These are phyloP conservation scores for Neofusicoccum umdonicola DNA, from an alignment of 2,329 filamentous ascomycete species.

Conservation along the genomic window DNA sequence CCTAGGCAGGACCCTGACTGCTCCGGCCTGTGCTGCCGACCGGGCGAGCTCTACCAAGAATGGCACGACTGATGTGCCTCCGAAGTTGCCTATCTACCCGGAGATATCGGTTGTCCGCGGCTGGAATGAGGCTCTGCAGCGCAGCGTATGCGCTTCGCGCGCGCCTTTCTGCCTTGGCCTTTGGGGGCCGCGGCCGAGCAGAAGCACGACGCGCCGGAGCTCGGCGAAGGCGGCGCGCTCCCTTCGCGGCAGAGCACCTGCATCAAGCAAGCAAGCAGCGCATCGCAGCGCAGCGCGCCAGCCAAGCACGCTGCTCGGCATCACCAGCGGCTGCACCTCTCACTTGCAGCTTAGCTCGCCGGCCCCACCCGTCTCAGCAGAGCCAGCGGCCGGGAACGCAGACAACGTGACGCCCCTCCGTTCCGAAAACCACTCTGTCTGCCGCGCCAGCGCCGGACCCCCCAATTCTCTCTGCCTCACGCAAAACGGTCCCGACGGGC, in stretches of 20 bases:
- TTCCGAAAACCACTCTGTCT: neutral
- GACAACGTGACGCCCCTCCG: neutral
- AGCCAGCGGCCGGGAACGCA: neutral
- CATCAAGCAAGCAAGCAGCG: neutral
- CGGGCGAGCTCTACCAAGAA: neutral
- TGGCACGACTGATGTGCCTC: neutral
- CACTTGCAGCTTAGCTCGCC: neutral
- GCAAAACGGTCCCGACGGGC: neutral
- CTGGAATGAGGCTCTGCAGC: neutral
- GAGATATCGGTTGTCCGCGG: neutral
- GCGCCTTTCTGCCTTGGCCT: neutral
- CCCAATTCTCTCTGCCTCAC: neutral
- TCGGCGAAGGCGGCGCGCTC: too few relatives aligned
- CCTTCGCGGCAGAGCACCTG: neutral
- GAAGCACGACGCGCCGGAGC: too few relatives aligned
- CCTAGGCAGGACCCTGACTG: conserved; percentile 7
- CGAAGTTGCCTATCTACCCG: neutral
- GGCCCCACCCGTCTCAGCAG: neutral
- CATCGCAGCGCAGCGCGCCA: too few relatives aligned
- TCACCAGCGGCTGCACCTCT: neutral
- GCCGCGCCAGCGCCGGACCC: neutral
- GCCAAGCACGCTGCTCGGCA: neutral
- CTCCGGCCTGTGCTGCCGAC: neutral
- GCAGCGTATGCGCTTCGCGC: neutral
- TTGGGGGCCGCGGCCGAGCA: too few relatives aligned